Percentiles rank a stretch among this genome's conserved stretches.
Conservation (phyloP, 2,329 filamentous ascomycete species). For the Botrytis squamosa region DNA sequence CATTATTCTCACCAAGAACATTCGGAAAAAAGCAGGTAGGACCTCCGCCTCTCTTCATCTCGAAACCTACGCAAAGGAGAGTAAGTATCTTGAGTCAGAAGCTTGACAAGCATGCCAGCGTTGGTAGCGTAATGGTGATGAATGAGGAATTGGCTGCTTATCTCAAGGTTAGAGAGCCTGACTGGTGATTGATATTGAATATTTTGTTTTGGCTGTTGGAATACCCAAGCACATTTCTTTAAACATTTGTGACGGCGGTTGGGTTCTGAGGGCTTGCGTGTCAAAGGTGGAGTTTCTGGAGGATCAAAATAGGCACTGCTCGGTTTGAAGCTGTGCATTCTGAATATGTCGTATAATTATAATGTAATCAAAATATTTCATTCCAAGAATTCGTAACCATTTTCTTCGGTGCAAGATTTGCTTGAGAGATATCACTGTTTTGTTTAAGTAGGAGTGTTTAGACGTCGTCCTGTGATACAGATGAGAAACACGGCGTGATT, state of each 20-base stretch:
- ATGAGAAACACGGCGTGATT: not conserved
- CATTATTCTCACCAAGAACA: not conserved
- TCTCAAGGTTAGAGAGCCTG: not conserved
- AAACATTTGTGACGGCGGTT: not conserved
- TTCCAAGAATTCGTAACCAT: too few relatives aligned
- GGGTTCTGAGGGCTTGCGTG: not conserved
- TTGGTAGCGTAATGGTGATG: constrained; percentile 1
- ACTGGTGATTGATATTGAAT: not conserved
- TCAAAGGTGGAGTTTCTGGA: not conserved
- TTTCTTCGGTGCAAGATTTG: not conserved
- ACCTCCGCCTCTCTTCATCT: not conserved
- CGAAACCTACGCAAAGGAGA: not conserved
- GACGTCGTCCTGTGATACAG: not conserved
- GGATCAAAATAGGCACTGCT: constrained; percentile 1
- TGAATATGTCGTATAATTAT: not conserved
- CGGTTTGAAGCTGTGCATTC: not conserved
- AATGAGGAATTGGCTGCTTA: constrained; percentile 12
- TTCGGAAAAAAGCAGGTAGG: not conserved
- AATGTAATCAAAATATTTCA: not conserved
- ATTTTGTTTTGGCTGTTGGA: not conserved
- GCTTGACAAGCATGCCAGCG: not conserved
- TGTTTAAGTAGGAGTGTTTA: not conserved
- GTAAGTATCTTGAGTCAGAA: not conserved
- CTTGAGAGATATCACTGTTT: not conserved
- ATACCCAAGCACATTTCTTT: constrained; percentile 11